A percentile compares a stretch with the other conserved stretches of the same genome.
Conservation (phyloP, 768 basidiomycete species). For the Tulasnella sp. region DNA sequence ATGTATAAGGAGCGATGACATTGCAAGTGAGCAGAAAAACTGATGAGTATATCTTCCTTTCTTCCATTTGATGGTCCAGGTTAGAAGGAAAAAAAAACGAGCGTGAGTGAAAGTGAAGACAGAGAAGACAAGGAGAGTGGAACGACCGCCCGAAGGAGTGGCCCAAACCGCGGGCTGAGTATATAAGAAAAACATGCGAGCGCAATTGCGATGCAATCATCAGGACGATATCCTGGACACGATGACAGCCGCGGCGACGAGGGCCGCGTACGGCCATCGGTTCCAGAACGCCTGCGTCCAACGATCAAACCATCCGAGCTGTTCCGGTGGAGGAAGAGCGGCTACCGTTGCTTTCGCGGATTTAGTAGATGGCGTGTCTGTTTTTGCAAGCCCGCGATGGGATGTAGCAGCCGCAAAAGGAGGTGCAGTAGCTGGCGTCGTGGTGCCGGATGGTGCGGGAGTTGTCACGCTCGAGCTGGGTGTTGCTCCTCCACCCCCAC, state of each 20-base stretch:
- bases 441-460: constrained; percentile 4
- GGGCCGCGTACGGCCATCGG: constrained; percentile 12
- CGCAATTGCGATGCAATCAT: too few relatives aligned
- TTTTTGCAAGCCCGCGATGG: not conserved
- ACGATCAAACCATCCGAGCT: not conserved
- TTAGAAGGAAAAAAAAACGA: too few relatives aligned
- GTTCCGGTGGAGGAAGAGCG: not conserved
- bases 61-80: too few relatives aligned
- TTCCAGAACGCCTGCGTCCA: constrained; percentile 9
- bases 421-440: constrained; percentile 20
- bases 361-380: not conserved
- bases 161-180: too few relatives aligned
- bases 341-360: not conserved
- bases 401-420: constrained; percentile 8
- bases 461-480: constrained; percentile 21
- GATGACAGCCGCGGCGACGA: not conserved
- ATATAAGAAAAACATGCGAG: too few relatives aligned
- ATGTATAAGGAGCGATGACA: too few relatives aligned
- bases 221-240: constrained; percentile 2
- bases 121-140: too few relatives aligned
- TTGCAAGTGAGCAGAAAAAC: too few relatives aligned
- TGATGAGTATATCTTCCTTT: too few relatives aligned
- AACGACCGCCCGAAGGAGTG: too few relatives aligned
- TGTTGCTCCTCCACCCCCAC: constrained; percentile 32
- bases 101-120: too few relatives aligned